Evolutionary conservation across 768 basidiomycete genomes (phyloP).

Genomic region (Boletus rubroflammeus): DNA sequence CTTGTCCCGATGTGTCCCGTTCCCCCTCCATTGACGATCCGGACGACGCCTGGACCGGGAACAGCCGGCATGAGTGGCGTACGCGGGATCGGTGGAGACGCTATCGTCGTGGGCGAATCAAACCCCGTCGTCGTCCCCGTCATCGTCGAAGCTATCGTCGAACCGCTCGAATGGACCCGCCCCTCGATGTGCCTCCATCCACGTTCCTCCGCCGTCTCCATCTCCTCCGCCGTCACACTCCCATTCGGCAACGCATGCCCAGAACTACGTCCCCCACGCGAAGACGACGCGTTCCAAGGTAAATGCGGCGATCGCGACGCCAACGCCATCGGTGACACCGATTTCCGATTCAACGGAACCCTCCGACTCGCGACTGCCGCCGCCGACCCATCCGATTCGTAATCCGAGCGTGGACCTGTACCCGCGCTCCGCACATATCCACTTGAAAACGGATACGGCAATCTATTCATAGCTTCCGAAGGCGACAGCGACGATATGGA

Average conservation of each 20-base stretch:
- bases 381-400: slow-evolving; percentile 50
- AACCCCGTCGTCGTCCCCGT: slow-evolving; percentile 10
- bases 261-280: slow-evolving; percentile 34
- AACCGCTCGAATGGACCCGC: neutral
- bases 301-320: slow-evolving; percentile 38
- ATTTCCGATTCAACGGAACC: slow-evolving; percentile 62
- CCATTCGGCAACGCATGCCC: slow-evolving; percentile 17
- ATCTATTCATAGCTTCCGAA: slow-evolving; percentile 42
- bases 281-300: slow-evolving; percentile 37
- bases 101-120: slow-evolving; percentile 40
- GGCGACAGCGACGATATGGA: slow-evolving; percentile 62
- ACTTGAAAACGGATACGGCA: slow-evolving; percentile 23
- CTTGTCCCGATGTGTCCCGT: slow-evolving; percentile 23
- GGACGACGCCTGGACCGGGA: slow-evolving; percentile 11
- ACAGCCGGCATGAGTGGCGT: slow-evolving; percentile 34
- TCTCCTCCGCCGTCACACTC: slow-evolving; percentile 20
- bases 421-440: slow-evolving; percentile 14
- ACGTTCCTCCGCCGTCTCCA: slow-evolving; percentile 19
- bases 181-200: slow-evolving; percentile 34
- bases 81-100: slow-evolving; percentile 37
- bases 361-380: slow-evolving; percentile 41
- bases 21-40: slow-evolving; percentile 27
- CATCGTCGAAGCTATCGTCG: neutral
- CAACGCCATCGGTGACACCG: slow-evolving; percentile 71
- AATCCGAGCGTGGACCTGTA: slow-evolving; percentile 40